These are phyloP conservation scores for Penicillium sp. DNA, from an alignment of 2,329 filamentous ascomycete genomes.

Conservation along the genomic window DNA sequence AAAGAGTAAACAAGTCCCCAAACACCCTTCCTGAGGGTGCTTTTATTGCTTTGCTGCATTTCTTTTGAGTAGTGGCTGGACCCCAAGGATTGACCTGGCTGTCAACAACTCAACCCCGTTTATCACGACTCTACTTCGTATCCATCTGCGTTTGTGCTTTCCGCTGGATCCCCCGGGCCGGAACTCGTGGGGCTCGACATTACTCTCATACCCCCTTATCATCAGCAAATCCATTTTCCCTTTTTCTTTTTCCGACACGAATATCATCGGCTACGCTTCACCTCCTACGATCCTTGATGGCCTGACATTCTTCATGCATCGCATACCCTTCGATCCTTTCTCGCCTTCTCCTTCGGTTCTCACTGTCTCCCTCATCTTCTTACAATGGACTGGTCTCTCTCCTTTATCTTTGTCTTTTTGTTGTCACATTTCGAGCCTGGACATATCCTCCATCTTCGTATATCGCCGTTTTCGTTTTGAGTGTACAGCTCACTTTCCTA, in stretches of 20 bases:
- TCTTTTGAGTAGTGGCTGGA: slow-evolving; percentile 24
- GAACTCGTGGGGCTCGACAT: slow-evolving; percentile 15
- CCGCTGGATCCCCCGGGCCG: slow-evolving; percentile 14
- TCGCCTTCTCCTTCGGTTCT: neutral
- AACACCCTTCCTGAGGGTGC: neutral
- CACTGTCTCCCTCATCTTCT: slow-evolving; percentile 13
- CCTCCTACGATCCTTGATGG: slow-evolving; percentile 22
- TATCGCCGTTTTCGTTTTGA: slow-evolving; percentile 10
- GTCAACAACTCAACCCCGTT: slow-evolving; percentile 22
- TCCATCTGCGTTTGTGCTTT: slow-evolving; percentile 7
- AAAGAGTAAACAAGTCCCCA: slow-evolving; percentile 54
- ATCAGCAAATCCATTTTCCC: slow-evolving; percentile 1
- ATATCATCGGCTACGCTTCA: slow-evolving; percentile 15
- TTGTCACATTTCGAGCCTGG: slow-evolving; percentile 14
- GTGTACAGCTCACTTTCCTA: slow-evolving; percentile 8
- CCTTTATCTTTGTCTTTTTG: neutral
- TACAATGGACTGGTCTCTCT: slow-evolving; percentile 10
- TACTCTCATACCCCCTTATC: slow-evolving; percentile 18
- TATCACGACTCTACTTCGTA: slow-evolving; percentile 7
- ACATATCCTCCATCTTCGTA: slow-evolving; percentile 16
- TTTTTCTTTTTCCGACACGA: slow-evolving; percentile 9
- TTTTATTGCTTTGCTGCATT: slow-evolving; percentile 7
- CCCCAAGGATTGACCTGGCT: slow-evolving; percentile 27
- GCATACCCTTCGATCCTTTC: slow-evolving; percentile 1
- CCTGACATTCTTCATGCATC: slow-evolving; percentile 10